phyloP scores from a whole-genome alignment of 2,329 filamentous ascomycete species.

The Magnaporthiopsis poae region DNA sequence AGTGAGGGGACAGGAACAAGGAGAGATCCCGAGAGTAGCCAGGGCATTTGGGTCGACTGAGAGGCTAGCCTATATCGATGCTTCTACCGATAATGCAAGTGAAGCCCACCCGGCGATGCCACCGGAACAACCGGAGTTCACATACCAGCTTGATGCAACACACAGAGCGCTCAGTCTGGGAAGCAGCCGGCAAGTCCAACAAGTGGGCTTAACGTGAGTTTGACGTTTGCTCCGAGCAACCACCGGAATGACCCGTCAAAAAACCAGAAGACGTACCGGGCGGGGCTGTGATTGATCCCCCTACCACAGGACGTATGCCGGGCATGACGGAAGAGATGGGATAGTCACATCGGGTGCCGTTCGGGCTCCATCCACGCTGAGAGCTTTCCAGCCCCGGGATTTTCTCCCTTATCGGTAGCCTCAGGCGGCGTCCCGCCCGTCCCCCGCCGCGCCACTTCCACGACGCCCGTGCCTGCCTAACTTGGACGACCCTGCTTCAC shows the following conservation, averaged over 20 bases:
- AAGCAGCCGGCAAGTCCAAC: too few species aligned
- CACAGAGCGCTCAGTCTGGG: too few species aligned
- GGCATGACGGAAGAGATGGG: neutral
- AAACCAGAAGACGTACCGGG: neutral
- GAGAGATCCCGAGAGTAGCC: neutral
- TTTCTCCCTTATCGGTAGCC: neutral
- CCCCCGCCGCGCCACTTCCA: neutral
- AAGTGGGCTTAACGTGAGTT: too few species aligned
- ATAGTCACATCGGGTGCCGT: neutral
- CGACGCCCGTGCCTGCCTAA: neutral
- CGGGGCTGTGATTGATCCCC: neutral
- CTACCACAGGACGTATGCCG: neutral
- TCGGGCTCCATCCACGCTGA: neutral
- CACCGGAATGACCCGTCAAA: neutral
- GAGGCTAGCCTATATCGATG: neutral
- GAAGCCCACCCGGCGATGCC: neutral
- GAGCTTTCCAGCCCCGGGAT: neutral
- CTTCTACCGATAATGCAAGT: neutral
- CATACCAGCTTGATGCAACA: too few species aligned
- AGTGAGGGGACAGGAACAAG: neutral
- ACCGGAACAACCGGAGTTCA: neutral
- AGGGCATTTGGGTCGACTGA: too few species aligned
- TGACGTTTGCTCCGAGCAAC: neutral
- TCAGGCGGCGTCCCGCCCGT: neutral
- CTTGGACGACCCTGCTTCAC: neutral